phyloP scores from a whole-genome alignment of 140 eudicot genomes.

The Erigeron philadelphicus region DNA sequence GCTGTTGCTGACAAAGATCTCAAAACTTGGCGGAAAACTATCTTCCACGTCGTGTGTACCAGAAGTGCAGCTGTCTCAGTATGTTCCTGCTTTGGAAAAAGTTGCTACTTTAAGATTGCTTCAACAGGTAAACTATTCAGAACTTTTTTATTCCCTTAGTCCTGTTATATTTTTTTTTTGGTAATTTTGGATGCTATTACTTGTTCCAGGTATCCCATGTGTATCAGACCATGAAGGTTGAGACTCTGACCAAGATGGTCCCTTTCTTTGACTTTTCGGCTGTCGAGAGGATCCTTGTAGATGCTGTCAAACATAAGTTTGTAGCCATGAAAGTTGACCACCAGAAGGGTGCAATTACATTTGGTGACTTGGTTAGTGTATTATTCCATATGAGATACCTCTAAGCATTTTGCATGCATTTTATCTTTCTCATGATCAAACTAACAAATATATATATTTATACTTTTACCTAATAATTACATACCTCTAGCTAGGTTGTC shows the following conservation, averaged over 20 bases:
- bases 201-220: slow-evolving; percentile 61
- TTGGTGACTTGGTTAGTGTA: slow-evolving; percentile 53
- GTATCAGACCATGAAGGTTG: slow-evolving; percentile 70
- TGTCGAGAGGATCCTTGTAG: slow-evolving; percentile 75
- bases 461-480: not conserved
- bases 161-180: not conserved
- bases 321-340: slow-evolving; percentile 72
- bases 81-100: slow-evolving; percentile 61
- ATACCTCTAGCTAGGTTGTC: not conserved
- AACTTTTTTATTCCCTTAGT: not conserved
- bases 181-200: not conserved
- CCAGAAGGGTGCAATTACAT: slow-evolving; percentile 58
- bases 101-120: slow-evolving; percentile 72
- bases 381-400: not conserved
- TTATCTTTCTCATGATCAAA: not conserved
- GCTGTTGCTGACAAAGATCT: slow-evolving; percentile 50
- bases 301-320: slow-evolving; percentile 63
- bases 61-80: slow-evolving; percentile 61
- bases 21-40: slow-evolving; percentile 64
- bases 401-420: not conserved
- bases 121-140: slow-evolving; percentile 51
- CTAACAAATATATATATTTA: too few relatives aligned
- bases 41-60: slow-evolving; percentile 66
- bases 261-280: slow-evolving; percentile 63
- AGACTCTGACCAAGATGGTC: slow-evolving; percentile 54